Conservation (phyloP, 2,329 filamentous ascomycete species). For the Ophiocordyceps australis region DNA sequence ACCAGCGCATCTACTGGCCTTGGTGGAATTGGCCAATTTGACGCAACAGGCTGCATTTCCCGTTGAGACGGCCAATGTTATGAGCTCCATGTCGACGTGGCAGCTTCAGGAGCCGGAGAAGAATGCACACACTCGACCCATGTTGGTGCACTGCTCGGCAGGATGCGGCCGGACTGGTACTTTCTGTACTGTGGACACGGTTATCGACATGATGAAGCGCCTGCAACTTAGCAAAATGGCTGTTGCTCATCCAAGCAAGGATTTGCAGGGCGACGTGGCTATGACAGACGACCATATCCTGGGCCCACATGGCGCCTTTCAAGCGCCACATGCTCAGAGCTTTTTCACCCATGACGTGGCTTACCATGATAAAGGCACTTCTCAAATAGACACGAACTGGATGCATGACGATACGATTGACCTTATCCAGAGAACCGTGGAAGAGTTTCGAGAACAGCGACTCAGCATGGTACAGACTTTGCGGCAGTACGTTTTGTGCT, state of each 20-base stretch:
- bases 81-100: conserved; percentile 18
- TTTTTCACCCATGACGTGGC: conserved; percentile 4
- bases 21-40: conserved; percentile 76
- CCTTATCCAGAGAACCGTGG: conserved; percentile 70
- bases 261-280: conserved; percentile 23
- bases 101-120: conserved; percentile 44
- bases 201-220: conserved; percentile 92
- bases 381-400: conserved; percentile 48
- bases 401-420: conserved; percentile 54
- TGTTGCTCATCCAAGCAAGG: conserved; percentile 4
- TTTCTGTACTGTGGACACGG: conserved; percentile 91
- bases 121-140: conserved; percentile 38
- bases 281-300: conserved; percentile 19
- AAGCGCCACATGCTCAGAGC: conserved; percentile 6
- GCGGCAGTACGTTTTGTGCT: conserved; percentile 86
- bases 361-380: too few relatives aligned
- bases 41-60: conserved; percentile 43
- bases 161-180: conserved; percentile 91
- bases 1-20: conserved; percentile 65
- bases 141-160: conserved; percentile 89
- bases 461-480: conserved; percentile 95
- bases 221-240: conserved; percentile 32
- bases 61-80: conserved; percentile 21
- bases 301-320: conserved; percentile 10
- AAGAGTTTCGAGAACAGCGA: conserved; percentile 75